Conservation (phyloP, 352 stramenopile species). For the Phytophthora lateralis region DNA sequence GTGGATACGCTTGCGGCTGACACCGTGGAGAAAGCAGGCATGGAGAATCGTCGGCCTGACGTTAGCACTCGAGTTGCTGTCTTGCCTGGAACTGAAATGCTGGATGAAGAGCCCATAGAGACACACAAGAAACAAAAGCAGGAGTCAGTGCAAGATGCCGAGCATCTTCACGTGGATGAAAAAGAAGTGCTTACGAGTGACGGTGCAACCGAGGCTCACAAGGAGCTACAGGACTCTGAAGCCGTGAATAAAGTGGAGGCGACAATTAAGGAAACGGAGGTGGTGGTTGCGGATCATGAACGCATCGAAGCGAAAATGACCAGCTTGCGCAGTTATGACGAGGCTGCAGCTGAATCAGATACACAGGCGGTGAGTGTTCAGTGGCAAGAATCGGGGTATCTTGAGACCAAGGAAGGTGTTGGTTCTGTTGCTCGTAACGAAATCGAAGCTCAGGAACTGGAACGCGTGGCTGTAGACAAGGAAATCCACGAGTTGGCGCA, state of each 20-base stretch:
- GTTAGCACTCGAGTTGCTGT: slow-evolving; percentile 6
- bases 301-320: background rate
- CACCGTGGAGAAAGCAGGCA: slow-evolving; percentile 7
- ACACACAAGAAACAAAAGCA: background rate
- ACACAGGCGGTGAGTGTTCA: background rate
- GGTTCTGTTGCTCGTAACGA: slow-evolving; percentile 1
- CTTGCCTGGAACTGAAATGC: background rate
- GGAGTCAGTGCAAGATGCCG: background rate
- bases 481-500: slow-evolving; percentile 29
- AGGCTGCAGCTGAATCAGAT: slow-evolving; percentile 6
- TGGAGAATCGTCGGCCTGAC: slow-evolving; percentile 1
- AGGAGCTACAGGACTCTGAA: slow-evolving; percentile 4
- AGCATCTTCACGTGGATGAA: background rate
- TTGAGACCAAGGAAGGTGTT: slow-evolving; percentile 6
- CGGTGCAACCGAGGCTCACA: background rate
- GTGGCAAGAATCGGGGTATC: background rate
- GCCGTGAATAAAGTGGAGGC: slow-evolving; percentile 5
- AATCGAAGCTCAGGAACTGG: slow-evolving; percentile 13
- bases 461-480: slow-evolving; percentile 13
- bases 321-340: slow-evolving; percentile 1
- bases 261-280: slow-evolving; percentile 4
- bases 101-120: slow-evolving; percentile 9
- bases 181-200: background rate
- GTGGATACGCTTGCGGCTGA: background rate
- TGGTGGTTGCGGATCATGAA: slow-evolving; percentile 2